Percentiles rank a stretch among this genome's conserved stretches.
phyloP scores from a whole-genome alignment of 2,329 filamentous ascomycete species.

The Trichoderma sp. region DNA sequence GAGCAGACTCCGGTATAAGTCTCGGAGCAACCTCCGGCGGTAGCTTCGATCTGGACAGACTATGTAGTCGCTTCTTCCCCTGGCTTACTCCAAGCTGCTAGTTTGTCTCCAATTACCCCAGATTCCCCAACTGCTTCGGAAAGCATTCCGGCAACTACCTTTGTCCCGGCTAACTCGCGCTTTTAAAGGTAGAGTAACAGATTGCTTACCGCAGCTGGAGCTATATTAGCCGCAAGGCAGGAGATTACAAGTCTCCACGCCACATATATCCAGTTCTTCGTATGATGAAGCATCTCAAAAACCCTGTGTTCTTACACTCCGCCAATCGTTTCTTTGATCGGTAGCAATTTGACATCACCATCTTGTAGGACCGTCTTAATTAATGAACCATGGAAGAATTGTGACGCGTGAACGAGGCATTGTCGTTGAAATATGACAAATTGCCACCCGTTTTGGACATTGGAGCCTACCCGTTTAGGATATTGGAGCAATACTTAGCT shows the following conservation, averaged over 20 bases:
- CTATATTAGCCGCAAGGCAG: neutral
- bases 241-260: no score
- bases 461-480: neutral
- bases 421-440: neutral
- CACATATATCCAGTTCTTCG: no score
- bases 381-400: no score
- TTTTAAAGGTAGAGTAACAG: neutral
- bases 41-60: neutral
- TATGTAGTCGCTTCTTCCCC: neutral
- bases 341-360: no score
- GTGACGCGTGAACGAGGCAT: neutral
- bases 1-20: neutral
- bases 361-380: no score
- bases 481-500: neutral
- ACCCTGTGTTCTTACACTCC: no score
- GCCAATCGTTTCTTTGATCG: no score
- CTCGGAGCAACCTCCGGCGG: neutral
- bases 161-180: neutral
- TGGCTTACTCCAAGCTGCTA: neutral
- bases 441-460: neutral
- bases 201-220: neutral
- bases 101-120: neutral
- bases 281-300: no score
- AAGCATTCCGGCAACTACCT: neutral
- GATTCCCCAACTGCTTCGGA: neutral